Conservation (phyloP, 345 rosid species). For the Cardamine occulta region DNA sequence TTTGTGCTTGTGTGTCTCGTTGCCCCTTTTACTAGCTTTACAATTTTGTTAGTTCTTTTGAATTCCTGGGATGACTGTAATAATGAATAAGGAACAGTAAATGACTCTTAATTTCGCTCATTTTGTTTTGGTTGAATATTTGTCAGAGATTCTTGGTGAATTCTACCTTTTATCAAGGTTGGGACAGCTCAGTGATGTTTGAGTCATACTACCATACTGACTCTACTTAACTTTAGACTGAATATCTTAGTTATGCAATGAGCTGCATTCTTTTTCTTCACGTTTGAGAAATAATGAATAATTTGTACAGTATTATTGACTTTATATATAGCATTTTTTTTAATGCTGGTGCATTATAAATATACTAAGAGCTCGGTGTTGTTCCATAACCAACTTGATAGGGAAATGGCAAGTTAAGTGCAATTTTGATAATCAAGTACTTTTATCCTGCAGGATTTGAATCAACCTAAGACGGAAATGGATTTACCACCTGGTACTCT, state of each 20-base stretch:
- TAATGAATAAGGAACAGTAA: slow-evolving; percentile 2
- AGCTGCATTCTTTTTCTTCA: slow-evolving; percentile 21
- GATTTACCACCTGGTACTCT: slow-evolving; percentile 70
- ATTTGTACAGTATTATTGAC: slow-evolving; percentile 4
- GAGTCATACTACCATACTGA: slow-evolving; percentile 17
- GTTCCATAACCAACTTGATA: slow-evolving; percentile 7
- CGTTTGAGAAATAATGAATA: slow-evolving; percentile 2
- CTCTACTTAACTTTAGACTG: neutral
- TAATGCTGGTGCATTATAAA: slow-evolving; percentile 5
- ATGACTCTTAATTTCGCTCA: neutral
- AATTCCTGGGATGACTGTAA: slow-evolving; percentile 11
- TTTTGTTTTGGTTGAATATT: neutral
- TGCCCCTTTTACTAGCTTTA: slow-evolving; percentile 12
- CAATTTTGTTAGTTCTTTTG: slow-evolving; percentile 18
- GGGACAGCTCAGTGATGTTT: slow-evolving; percentile 3
- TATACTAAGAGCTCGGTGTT: slow-evolving; percentile 17
- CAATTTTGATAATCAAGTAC: slow-evolving; percentile 14
- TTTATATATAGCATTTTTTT: neutral
- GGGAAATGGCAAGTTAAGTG: slow-evolving; percentile 5
- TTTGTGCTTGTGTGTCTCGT: slow-evolving; percentile 6
- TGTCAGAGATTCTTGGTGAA: slow-evolving; percentile 10
- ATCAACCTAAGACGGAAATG: slow-evolving; percentile 79
- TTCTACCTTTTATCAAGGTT: slow-evolving; percentile 1
- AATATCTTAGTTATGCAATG: slow-evolving; percentile 14
- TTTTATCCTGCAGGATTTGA: slow-evolving; percentile 62